A percentile compares a stretch with the other conserved stretches of the same genome.
Evolutionary conservation across 2,329 filamentous ascomycete species (phyloP).

Genomic region (Neonectria ditissima): DNA sequence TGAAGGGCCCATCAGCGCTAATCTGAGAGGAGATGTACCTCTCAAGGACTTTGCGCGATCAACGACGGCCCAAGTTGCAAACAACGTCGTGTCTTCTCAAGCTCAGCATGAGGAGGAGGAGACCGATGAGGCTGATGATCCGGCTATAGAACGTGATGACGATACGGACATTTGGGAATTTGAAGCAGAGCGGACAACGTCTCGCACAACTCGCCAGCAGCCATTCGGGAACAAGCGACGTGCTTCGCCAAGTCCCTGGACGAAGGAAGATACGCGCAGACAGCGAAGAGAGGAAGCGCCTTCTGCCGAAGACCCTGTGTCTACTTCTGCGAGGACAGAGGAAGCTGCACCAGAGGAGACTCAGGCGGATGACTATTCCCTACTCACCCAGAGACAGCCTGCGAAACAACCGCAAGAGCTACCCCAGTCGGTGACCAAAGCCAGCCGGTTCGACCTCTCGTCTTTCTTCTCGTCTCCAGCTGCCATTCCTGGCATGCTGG

Average conservation of each 20-base stretch:
- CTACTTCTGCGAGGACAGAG: conserved; percentile 29
- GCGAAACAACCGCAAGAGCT: conserved; percentile 29
- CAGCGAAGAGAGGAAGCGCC: conserved; percentile 29
- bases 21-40: conserved; percentile 51
- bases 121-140: conserved; percentile 33
- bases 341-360: conserved; percentile 30
- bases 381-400: conserved; percentile 52
- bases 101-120: conserved; percentile 31
- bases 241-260: conserved; percentile 57
- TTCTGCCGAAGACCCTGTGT: conserved; percentile 19
- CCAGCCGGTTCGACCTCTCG: conserved; percentile 60
- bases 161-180: conserved; percentile 68
- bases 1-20: conserved; percentile 53
- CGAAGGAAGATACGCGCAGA: conserved; percentile 38
- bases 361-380: conserved; percentile 57
- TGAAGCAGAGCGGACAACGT: conserved; percentile 63
- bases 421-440: conserved; percentile 43
- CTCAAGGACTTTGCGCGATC: conserved; percentile 44
- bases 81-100: conserved; percentile 13
- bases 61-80: background rate
- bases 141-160: conserved; percentile 49
- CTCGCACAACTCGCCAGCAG: conserved; percentile 47
- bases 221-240: conserved; percentile 46
- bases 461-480: conserved; percentile 70
- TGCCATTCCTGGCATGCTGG: conserved; percentile 51